Evolutionary conservation across 306 rosid genomes (phyloP).

Genomic region (Citrullus amarus): DNA sequence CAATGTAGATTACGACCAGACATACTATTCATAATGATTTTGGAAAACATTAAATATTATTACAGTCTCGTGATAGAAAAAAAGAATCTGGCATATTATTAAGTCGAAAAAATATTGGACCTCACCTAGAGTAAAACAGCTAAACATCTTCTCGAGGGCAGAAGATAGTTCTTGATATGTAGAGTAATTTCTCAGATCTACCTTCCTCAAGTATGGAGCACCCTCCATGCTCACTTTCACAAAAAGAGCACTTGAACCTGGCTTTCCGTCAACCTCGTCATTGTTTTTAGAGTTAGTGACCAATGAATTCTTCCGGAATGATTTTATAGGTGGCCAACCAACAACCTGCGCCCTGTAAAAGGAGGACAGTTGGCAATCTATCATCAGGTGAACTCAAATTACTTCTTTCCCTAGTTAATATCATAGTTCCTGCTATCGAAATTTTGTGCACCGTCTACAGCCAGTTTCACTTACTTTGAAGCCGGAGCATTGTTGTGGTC

Average conservation of each 20-base stretch:
- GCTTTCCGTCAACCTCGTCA: conserved; percentile 88
- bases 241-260: conserved; percentile 64
- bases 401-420: neutral
- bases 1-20: neutral
- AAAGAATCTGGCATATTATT: neutral
- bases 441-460: neutral
- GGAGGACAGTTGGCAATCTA: neutral
- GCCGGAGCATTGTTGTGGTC: conserved; percentile 53
- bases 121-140: conserved; percentile 86
- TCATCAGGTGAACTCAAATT: neutral
- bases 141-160: conserved; percentile 96
- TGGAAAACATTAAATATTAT: neutral
- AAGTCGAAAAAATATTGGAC: neutral
- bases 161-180: conserved; percentile 78
- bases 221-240: conserved; percentile 99
- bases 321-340: conserved; percentile 96
- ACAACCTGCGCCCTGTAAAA: conserved; percentile 84
- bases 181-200: conserved; percentile 69
- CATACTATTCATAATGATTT: neutral
- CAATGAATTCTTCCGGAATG: conserved; percentile 79
- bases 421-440: neutral
- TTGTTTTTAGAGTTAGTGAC: conserved; percentile 64
- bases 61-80: neutral
- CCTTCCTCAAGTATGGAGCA: conserved; percentile 96
- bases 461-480: conserved; percentile 52